Evolutionary conservation across 108 stramenopile genomes (phyloP), one percentile per base, ranked within the genome.

Genomic region (Discostella pseudostelligera): DNA sequence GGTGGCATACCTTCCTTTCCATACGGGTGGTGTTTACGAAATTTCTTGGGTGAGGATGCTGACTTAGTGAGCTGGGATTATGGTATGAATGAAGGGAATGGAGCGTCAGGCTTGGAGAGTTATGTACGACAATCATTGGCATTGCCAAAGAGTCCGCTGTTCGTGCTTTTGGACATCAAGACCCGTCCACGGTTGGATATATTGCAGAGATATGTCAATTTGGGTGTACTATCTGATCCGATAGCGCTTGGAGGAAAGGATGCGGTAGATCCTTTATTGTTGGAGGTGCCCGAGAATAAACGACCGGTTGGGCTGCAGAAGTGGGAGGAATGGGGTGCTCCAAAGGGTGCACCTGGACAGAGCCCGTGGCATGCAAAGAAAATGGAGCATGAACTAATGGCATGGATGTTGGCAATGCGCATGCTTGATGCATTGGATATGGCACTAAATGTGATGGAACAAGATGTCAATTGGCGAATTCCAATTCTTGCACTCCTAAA

Each of bases 1-100:
- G 93, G 93, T 24, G 93, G 93, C 10, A 85, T 87, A 56, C 93
- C 93, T 16, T 83, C 85, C 40, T 94, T 90, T 82, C 93, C 93
- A 14, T 94, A 94, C 70, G 86, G 83, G 20, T 94, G 86, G 82
- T 94, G 93, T 60, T 42, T 94, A 39, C 66, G 79, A 39, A 84
- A 90, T 46, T 94, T 94, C 65, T 55, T 85, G 54, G 89, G 89
- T 1, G 59, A 48, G 7, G 87, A 89, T 55, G 59, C 88, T 5
- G 87, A 94, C 60, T 35, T 35, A 26, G 55, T 56, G 83, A 84
- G 69, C 25, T 94, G 93, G 93, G 93, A 90, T 75, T 94, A 89
- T 61, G 81, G 78, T 29, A 94, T 94, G 93, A 94, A 94, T 62
- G 92, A 89, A 54, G 81, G 78, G 16, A 58, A 65, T 50, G 73